Conservation (phyloP, 2,329 filamentous ascomycete genomes). For the Ophiocordyceps unilateralis region DNA sequence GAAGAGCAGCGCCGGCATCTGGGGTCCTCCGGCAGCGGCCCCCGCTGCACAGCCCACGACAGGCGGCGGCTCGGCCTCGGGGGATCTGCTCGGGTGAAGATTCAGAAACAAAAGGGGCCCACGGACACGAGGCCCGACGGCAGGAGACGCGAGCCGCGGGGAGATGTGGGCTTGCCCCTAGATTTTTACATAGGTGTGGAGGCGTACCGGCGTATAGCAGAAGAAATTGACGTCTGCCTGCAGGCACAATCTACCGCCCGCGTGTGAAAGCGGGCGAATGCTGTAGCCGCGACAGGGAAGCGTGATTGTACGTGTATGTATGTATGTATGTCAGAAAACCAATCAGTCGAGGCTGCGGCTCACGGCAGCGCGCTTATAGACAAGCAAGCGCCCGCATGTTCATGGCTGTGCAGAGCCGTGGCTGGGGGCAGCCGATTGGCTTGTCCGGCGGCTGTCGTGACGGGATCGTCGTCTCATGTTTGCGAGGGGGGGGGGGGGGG, state of each 20-base stretch:
- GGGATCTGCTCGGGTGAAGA: slow-evolving; percentile 29
- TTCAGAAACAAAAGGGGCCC: not conserved
- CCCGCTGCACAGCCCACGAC: slow-evolving; percentile 13
- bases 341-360: not conserved
- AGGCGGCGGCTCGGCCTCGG: slow-evolving; percentile 21
- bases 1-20: slow-evolving; percentile 87
- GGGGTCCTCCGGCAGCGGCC: slow-evolving; percentile 51
- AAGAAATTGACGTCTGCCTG: slow-evolving; percentile 13
- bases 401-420: not conserved
- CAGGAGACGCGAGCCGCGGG: too few relatives aligned
- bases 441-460: slow-evolving; percentile 7
- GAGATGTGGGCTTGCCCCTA: too few relatives aligned
- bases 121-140: not conserved
- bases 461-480: slow-evolving; percentile 6
- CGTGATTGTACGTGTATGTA: too few relatives aligned
- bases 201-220: slow-evolving; percentile 24
- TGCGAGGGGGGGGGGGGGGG: too few relatives aligned
- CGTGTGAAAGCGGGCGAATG: not conserved
- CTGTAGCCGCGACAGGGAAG: not conserved
- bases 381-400: not conserved
- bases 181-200: slow-evolving; percentile 10
- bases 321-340: too few relatives aligned
- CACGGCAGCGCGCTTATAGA: not conserved
- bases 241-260: not conserved
- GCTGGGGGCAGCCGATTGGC: slow-evolving; percentile 6